phyloP scores from a whole-genome alignment of 192 early-diverging fungal genomes.

The Kappamyces sp. region DNA sequence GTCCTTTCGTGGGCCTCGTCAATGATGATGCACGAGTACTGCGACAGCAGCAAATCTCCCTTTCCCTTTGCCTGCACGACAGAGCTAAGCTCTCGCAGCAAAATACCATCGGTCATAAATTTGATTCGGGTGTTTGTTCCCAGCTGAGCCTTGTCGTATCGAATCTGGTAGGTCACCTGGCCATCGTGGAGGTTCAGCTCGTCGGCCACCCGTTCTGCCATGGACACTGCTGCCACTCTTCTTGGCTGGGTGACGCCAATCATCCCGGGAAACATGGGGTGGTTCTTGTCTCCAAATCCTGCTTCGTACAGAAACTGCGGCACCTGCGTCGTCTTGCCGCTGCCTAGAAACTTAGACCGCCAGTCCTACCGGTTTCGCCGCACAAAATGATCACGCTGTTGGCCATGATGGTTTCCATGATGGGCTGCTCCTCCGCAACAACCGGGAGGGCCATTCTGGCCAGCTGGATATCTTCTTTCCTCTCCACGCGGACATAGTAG shows the following conservation, averaged over 20 bases:
- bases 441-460: constrained; percentile 82
- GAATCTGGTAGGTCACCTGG: constrained; percentile 76
- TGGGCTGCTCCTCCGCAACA: constrained; percentile 88
- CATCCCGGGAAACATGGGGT: constrained; percentile 69
- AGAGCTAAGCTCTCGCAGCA: constrained; percentile 79
- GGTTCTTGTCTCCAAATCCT: constrained; percentile 84
- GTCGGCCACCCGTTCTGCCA: constrained; percentile 89
- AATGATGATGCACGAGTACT: constrained; percentile 94
- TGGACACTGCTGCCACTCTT: constrained; percentile 92
- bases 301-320: constrained; percentile 98
- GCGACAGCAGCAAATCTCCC: constrained; percentile 77
- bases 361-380: constrained; percentile 80
- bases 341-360: constrained; percentile 14
- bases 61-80: constrained; percentile 14
- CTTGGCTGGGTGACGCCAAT: constrained; percentile 98
- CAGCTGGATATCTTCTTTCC: constrained; percentile 67
- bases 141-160: constrained; percentile 79
- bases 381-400: constrained; percentile 88
- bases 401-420: constrained; percentile 92
- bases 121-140: constrained; percentile 78
- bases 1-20: constrained; percentile 99
- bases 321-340: constrained; percentile 92
- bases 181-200: constrained; percentile 75
- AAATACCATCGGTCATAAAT: constrained; percentile 99
- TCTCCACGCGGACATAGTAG: constrained; percentile 61